These are phyloP conservation scores for Neolentinus lepideus DNA, from an alignment of 1,284 basidiomycete species.

Conservation along the genomic window DNA sequence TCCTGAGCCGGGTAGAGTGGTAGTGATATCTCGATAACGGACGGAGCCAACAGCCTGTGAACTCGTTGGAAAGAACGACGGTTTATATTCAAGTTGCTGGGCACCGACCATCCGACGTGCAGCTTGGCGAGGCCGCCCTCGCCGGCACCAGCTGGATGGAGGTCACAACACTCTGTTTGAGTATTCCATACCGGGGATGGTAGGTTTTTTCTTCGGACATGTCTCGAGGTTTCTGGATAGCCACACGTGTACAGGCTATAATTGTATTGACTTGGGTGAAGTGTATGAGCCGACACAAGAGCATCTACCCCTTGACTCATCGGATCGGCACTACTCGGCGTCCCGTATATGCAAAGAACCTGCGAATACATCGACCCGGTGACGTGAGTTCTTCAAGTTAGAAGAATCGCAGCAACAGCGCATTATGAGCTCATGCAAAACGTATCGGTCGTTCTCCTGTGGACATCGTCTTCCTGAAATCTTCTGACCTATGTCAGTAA, in stretches of 20 bases:
- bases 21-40: neutral
- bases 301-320: neutral
- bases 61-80: too few species aligned
- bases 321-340: neutral
- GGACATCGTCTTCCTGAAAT: too few species aligned
- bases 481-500: too few species aligned
- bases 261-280: neutral
- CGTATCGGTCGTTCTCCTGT: neutral
- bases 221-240: neutral
- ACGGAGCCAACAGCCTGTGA: neutral
- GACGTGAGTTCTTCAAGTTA: neutral
- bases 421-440: neutral
- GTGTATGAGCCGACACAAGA: neutral
- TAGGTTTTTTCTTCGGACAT: neutral
- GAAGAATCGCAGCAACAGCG: neutral
- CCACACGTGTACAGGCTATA: neutral
- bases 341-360: neutral
- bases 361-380: neutral
- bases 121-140: too few species aligned
- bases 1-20: neutral
- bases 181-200: neutral
- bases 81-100: too few species aligned
- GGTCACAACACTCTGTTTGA: too few species aligned
- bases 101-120: too few species aligned
- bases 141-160: too few species aligned